Evolutionary conservation across 306 rosid genomes (phyloP).

Genomic region (Lotus japonicus): DNA sequence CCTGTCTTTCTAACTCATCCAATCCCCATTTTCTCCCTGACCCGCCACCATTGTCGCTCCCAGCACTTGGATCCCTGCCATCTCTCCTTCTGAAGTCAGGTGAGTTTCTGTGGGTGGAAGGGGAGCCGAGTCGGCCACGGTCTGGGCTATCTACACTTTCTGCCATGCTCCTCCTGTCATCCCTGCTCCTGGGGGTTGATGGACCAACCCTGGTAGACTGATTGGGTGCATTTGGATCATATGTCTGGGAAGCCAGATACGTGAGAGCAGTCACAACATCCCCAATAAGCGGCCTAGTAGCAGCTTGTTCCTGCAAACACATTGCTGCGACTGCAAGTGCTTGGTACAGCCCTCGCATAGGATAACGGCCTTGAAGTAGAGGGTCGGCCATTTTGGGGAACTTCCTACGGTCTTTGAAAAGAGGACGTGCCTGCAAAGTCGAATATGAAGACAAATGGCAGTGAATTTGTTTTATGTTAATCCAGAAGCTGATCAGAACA

Average conservation of each 20-base stretch:
- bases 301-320: conserved; percentile 97
- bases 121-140: conserved; percentile 60
- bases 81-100: conserved; percentile 76
- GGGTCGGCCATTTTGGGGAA: conserved; percentile 98
- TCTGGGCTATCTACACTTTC: conserved; percentile 86
- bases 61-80: conserved; percentile 46
- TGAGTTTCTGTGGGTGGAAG: conserved; percentile 65
- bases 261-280: conserved; percentile 96
- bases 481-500: neutral
- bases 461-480: conserved; percentile 8
- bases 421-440: conserved; percentile 74
- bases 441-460: conserved; percentile 10
- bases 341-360: conserved; percentile 91
- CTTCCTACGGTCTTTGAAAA: conserved; percentile 83
- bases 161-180: conserved; percentile 56
- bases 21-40: conserved; percentile 82
- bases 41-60: conserved; percentile 60
- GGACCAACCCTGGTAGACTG: conserved; percentile 60
- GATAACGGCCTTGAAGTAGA: conserved; percentile 79
- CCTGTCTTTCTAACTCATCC: conserved; percentile 69
- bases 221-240: conserved; percentile 58
- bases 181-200: conserved; percentile 76
- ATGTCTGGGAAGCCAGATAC: conserved; percentile 85
- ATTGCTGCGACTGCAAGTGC: conserved; percentile 98
- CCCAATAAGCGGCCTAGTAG: conserved; percentile 90